phyloP scores from a whole-genome alignment of 2,329 filamentous ascomycete genomes.

The Fusarium sacchari region DNA sequence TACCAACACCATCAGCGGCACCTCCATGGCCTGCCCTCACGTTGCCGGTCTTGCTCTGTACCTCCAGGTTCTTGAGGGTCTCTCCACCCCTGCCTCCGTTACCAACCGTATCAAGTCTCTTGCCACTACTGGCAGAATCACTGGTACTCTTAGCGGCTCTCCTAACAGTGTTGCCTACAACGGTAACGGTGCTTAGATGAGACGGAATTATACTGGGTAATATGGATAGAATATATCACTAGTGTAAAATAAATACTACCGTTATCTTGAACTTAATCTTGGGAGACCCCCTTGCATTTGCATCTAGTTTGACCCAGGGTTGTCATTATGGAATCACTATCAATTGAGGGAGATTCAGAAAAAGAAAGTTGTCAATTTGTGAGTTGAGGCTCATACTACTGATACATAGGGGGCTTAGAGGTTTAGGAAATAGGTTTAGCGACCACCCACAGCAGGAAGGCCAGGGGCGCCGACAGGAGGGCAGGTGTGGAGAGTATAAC shows the following conservation, averaged over 20 bases:
- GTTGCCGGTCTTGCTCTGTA: constrained; percentile 55
- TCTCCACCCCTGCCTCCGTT: constrained; percentile 55
- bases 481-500: constrained; percentile 14
- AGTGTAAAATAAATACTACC: background rate
- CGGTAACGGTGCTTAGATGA: constrained; percentile 45
- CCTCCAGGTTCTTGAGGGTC: constrained; percentile 56
- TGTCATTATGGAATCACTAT: no score
- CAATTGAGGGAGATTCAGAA: background rate
- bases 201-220: background rate
- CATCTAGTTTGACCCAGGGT: rapidly evolving
- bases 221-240: background rate
- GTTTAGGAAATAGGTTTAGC: background rate
- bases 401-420: background rate
- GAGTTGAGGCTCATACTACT: background rate
- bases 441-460: background rate
- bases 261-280: background rate
- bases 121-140: constrained; percentile 52
- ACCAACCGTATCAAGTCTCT: constrained; percentile 55
- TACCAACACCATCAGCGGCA: constrained; percentile 53
- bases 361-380: constrained; percentile 1
- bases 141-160: constrained; percentile 51
- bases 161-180: constrained; percentile 61
- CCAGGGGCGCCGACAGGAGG: constrained; percentile 1
- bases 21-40: constrained; percentile 55
- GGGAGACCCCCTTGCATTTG: rapidly evolving